Percentiles rank a stretch among this genome's conserved stretches.
Conservation (phyloP, 108 stramenopile genomes). For the Stephanodiscus triporus region DNA sequence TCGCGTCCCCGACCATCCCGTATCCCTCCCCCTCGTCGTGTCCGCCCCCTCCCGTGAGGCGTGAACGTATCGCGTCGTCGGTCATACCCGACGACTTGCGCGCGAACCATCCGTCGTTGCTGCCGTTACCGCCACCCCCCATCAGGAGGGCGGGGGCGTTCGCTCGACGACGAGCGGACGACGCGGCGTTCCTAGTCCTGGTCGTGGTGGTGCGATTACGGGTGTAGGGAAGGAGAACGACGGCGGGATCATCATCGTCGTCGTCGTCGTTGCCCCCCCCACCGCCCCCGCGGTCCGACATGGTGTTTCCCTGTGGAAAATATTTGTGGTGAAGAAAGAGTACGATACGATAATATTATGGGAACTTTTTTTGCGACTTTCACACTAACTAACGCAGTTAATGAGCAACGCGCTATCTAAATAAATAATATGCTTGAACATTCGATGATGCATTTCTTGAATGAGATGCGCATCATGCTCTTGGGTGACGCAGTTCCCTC, state of each 20-base stretch:
- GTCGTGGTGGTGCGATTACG: slow-evolving; percentile 33
- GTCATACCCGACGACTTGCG: slow-evolving; percentile 41
- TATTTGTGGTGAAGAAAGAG: too few species aligned
- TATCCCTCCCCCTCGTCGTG: slow-evolving; percentile 7
- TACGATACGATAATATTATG: too few species aligned
- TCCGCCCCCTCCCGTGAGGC: slow-evolving; percentile 31
- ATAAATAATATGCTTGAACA: too few species aligned
- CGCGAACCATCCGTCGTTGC: slow-evolving; percentile 38
- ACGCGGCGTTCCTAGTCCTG: slow-evolving; percentile 45
- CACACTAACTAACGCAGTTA: too few species aligned
- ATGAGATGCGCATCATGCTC: too few species aligned
- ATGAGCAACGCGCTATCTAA: too few species aligned
- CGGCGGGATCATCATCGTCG: not conserved
- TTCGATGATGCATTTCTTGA: too few species aligned
- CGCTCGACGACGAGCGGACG: slow-evolving; percentile 32
- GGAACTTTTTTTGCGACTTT: too few species aligned
- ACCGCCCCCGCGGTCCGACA: not conserved
- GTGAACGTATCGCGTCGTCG: slow-evolving; percentile 32
- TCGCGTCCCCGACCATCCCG: slow-evolving; percentile 37
- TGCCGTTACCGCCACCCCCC: slow-evolving; percentile 15
- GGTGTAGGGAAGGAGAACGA: slow-evolving; percentile 27
- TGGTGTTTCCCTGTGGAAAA: too few species aligned
- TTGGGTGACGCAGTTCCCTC: too few species aligned
- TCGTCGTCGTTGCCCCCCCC: too few species aligned
- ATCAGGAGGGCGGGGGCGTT: slow-evolving; percentile 26